Evolutionary conservation across 345 rosid genomes (phyloP), one percentile per base, ranked within the genome.

Genomic region (Gynandropsis gynandra): DNA sequence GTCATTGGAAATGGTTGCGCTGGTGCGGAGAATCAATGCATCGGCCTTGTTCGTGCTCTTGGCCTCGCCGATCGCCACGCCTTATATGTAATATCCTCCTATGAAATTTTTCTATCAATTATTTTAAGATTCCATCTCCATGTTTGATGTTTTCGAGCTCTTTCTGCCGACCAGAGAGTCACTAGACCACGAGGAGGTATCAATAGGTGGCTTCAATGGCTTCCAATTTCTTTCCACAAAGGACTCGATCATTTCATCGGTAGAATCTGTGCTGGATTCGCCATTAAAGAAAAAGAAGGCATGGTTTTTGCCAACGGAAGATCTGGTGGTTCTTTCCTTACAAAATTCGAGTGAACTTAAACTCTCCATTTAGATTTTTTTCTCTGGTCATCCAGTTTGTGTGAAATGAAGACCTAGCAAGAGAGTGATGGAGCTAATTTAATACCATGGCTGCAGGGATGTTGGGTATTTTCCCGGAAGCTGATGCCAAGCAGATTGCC

Each of bases 11-110:
- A 89, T 58, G 97, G 94, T 17, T 72, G 74, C 64, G 76, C 95
- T 14, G 95, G 95, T 41, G 85, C 97, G n/a, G 97, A 86, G 81
- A 89, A 66, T 72, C 95, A 86, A 63, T 80, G 90, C 69, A 31
- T 81, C 52, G 97, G 95, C 47, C 73, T 89, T 71, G 54, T 89
- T 73, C 88, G 92, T 11, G 80, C 96, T 50, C 74, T 89, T 32
- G 94, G 92, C 58, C 94, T 89, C 71, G 62, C 68, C 61, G 77
- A 72, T 69, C 76, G 78, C 59, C 72, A 74, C 64, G 56, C 77
- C 19, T 53, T 81, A 18, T 59, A 67, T 47, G 96, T 90, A 65
- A 61, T 64, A 52, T 29, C 47, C 49, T 12, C 17, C 15, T 37
- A 3, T 18, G 50, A 27, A 14, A 27, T 6, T n/a, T 24, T 42